A percentile compares a stretch with the other conserved stretches of the same genome.
These are phyloP conservation scores for Moricandia arvensis DNA, from an alignment of 345 rosid species.

Conservation along the genomic window DNA sequence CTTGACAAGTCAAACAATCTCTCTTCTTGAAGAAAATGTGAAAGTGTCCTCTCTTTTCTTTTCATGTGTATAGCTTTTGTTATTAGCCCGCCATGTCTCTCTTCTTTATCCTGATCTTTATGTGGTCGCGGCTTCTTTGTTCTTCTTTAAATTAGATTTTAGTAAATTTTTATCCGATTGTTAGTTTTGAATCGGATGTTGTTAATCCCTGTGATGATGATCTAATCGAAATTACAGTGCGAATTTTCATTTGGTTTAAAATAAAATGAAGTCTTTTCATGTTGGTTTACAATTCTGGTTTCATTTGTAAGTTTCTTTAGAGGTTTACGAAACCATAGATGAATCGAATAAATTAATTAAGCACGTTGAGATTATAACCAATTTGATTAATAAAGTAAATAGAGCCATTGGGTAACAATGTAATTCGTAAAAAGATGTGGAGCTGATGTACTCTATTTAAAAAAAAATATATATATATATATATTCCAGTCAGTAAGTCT, in stretches of 20 bases:
- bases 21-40: slow-evolving; percentile 36
- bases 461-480: no score
- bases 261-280: not conserved
- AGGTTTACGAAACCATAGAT: not conserved
- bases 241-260: slow-evolving; percentile 20
- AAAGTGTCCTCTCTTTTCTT: not conserved
- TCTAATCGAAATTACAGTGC: slow-evolving; percentile 27
- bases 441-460: no score
- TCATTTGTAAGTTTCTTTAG: not conserved
- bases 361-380: not conserved
- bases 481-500: no score
- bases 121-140: slow-evolving; percentile 34
- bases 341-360: not conserved
- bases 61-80: slow-evolving; percentile 23
- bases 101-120: slow-evolving; percentile 11
- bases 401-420: no score
- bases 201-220: slow-evolving; percentile 39
- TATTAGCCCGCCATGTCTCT: slow-evolving; percentile 35
- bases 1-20: slow-evolving; percentile 78
- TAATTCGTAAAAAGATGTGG: no score
- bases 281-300: slow-evolving; percentile 1
- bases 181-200: slow-evolving; percentile 27
- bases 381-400: no score
- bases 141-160: not conserved
- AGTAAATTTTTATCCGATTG: slow-evolving; percentile 23